Conservation (phyloP, 805 yeast genomes). For the Metschnikowia orientalis region DNA sequence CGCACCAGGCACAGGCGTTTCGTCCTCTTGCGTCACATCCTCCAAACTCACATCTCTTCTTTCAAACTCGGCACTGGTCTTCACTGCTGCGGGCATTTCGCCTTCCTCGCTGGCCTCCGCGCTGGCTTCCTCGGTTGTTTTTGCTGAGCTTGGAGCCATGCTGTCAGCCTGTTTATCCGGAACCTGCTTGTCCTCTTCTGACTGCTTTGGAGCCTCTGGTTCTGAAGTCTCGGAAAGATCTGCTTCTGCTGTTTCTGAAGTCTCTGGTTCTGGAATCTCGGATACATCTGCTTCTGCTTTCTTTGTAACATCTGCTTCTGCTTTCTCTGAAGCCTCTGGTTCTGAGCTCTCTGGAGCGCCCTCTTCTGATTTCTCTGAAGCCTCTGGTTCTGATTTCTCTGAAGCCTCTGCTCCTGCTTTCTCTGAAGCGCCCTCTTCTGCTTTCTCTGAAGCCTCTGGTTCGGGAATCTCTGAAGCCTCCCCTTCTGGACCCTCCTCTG, state of each 20-base stretch:
- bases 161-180: neutral
- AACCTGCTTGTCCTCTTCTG: conserved; percentile 6
- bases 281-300: conserved; percentile 2
- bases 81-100: neutral
- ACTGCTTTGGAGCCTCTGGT: conserved; percentile 1
- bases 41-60: conserved; percentile 2
- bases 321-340: neutral
- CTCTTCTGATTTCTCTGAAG: conserved; percentile 1
- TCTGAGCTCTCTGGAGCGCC: neutral
- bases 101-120: neutral
- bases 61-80: neutral
- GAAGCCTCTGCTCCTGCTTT: neutral
- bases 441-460: neutral
- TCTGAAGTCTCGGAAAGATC: neutral
- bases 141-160: neutral
- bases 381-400: neutral
- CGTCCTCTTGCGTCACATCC: conserved; percentile 1
- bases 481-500: neutral
- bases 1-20: neutral
- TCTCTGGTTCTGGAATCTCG: neutral
- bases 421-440: conserved; percentile 1
- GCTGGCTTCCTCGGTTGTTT: conserved; percentile 4
- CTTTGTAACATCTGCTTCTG: neutral
- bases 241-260: conserved; percentile 1
- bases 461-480: neutral